Conservation (phyloP, 2,329 filamentous ascomycete species). For the Emmonsiellopsis sp. region DNA sequence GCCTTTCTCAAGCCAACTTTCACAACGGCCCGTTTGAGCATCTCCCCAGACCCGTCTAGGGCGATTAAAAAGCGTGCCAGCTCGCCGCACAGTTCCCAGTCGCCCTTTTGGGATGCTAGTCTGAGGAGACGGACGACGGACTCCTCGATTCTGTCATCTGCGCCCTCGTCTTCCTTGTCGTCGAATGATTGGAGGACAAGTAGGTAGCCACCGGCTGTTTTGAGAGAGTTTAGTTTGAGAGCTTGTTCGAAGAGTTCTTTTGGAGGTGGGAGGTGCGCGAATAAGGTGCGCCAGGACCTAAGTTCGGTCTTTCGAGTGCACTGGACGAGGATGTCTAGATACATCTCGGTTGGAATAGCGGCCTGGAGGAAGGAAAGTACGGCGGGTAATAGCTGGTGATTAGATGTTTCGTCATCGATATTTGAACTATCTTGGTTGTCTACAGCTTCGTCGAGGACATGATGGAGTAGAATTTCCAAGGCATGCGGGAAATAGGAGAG, state of each 20-base stretch:
- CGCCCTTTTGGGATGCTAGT: constrained; percentile 70
- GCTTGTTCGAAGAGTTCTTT: constrained; percentile 91
- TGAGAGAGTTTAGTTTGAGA: constrained; percentile 71
- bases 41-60: constrained; percentile 77
- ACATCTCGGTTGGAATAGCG: constrained; percentile 60
- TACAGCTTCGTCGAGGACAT: constrained; percentile 89
- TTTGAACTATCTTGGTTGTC: constrained; percentile 45
- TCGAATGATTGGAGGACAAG: constrained; percentile 79
- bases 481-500: constrained; percentile 90
- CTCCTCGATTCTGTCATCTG: constrained; percentile 45
- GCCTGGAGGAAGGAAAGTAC: constrained; percentile 58
- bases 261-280: constrained; percentile 80
- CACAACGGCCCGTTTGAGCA: constrained; percentile 45
- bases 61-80: constrained; percentile 90
- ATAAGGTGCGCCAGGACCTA: constrained; percentile 88
- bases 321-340: constrained; percentile 90
- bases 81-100: constrained; percentile 95
- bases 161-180: constrained; percentile 35
- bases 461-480: constrained; percentile 82
- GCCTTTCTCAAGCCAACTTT: constrained; percentile 24
- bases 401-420: neutral
- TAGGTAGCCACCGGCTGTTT: constrained; percentile 94
- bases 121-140: constrained; percentile 68
- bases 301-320: constrained; percentile 97
- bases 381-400: constrained; percentile 31